Evolutionary conservation across 2,329 filamentous ascomycete species (phyloP).

Genomic region (Pseudocercospora fijiensis): DNA sequence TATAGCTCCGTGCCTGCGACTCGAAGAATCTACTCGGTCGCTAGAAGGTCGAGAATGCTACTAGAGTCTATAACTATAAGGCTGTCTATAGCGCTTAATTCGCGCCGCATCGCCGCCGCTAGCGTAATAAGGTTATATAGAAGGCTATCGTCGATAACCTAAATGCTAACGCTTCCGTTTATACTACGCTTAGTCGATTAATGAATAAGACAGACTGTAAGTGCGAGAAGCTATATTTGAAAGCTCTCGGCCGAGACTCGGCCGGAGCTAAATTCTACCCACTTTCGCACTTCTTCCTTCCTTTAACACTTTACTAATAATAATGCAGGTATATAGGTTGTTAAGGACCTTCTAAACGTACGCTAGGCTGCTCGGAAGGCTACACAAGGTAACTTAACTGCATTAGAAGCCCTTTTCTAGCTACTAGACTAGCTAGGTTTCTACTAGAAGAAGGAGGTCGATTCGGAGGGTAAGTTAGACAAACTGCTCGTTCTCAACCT

Average conservation of each 20-base stretch:
- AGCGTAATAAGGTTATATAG: too few relatives aligned
- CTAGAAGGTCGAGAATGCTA: neutral
- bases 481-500: too few relatives aligned
- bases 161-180: neutral
- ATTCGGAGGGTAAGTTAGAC: too few relatives aligned
- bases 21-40: neutral
- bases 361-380: neutral
- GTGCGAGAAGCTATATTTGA: too few relatives aligned
- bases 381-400: too few relatives aligned
- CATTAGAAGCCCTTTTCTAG: too few relatives aligned
- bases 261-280: neutral
- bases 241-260: neutral
- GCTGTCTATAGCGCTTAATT: neutral
- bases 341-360: neutral
- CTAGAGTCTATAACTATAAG: neutral
- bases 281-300: neutral
- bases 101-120: neutral
- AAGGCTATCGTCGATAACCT: neutral
- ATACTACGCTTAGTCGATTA: neutral
- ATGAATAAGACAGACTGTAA: too few relatives aligned
- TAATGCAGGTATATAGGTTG: neutral
- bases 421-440: too few relatives aligned
- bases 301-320: neutral
- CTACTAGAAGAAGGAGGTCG: too few relatives aligned
- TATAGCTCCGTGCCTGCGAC: too few relatives aligned